Conservation (phyloP, 352 stramenopile genomes). For the Poterioochromonas sp. region DNA sequence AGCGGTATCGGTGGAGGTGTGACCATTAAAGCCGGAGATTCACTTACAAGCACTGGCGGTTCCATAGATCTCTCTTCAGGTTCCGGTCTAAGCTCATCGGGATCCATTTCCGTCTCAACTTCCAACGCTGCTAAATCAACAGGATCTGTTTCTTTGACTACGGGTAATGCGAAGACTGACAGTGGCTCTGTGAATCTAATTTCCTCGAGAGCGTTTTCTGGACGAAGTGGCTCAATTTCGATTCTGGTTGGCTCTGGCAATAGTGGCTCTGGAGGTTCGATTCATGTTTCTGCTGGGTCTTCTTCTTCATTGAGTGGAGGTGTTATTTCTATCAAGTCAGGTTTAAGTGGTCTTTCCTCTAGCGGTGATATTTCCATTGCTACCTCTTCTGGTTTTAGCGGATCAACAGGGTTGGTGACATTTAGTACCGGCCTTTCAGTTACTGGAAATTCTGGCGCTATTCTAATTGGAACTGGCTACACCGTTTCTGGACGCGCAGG, state of each 20-base stretch:
- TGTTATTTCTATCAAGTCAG: no score
- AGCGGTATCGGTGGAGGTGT: neutral
- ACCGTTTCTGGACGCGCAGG: conserved; percentile 37
- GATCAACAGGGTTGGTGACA: no score
- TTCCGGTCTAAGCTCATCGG: neutral
- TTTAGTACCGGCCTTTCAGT: no score
- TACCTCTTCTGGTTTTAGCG: no score
- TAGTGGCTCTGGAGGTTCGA: neutral
- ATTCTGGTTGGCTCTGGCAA: neutral
- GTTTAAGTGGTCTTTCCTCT: no score
- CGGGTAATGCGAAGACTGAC: neutral
- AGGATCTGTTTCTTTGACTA: neutral
- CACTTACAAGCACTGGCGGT: neutral
- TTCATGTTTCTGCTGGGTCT: neutral
- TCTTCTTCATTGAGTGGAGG: neutral
- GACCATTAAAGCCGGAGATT: neutral
- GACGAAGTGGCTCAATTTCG: neutral
- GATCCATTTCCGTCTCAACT: conserved; percentile 27
- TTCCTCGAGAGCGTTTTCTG: neutral
- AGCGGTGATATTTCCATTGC: no score
- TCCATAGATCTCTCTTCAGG: neutral
- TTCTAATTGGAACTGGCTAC: neutral
- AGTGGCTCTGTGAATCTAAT: neutral
- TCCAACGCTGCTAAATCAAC: conserved; percentile 34
- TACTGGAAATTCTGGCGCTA: conserved; percentile 4